Evolutionary conservation across 108 stramenopile genomes (phyloP), one percentile per base, ranked within the genome.

Genomic region (Chaetoceros muelleri): DNA sequence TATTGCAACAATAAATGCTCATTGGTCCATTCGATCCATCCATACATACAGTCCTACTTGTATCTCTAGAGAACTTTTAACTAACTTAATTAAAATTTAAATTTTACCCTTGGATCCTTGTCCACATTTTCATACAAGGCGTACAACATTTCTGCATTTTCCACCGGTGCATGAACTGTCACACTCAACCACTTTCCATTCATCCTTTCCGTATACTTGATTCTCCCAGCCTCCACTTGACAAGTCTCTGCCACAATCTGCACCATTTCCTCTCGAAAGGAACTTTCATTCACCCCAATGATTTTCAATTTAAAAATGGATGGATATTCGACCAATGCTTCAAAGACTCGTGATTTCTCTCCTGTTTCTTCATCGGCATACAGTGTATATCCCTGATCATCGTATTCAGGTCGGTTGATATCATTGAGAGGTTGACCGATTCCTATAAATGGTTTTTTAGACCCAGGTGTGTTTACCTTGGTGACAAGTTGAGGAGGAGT

Each of bases 291-390:
- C 2, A 61, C 81, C 16, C 93, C 93, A 18, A 94, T 80, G 65
- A 94, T 88, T 58, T 94, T 94, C 74, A 94, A 67, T 24, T 77
- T 84, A 56, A 90, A 90, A 23, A 69, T 57, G n/a, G 73, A 86
- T 2, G 93, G 93, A 64, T 90, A 94, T n/a, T 84, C 78, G 1
- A 94, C 81, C n/a, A 94, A 68, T 2, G 85, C 86, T 55, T 90
- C 93, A 60, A 94, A 90, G 0, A 94, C 88, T 10, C 93, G 81
- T 20, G 80, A 80, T 67, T 90, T 90, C 48, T 90, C 76, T 30
- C 88, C 88, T 2, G 93, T 90, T 28, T 71, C 58, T 59, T 85
- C 80, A 48, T 90, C 79, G 20, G 88, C 78, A 60, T 94, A 94
- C 13, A 90, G 73, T 0, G 93, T 94, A 71, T 90, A 94, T 29